These are phyloP conservation scores for Gloeophyllum trabeum DNA, from an alignment of 768 basidiomycete species.

Conservation along the genomic window DNA sequence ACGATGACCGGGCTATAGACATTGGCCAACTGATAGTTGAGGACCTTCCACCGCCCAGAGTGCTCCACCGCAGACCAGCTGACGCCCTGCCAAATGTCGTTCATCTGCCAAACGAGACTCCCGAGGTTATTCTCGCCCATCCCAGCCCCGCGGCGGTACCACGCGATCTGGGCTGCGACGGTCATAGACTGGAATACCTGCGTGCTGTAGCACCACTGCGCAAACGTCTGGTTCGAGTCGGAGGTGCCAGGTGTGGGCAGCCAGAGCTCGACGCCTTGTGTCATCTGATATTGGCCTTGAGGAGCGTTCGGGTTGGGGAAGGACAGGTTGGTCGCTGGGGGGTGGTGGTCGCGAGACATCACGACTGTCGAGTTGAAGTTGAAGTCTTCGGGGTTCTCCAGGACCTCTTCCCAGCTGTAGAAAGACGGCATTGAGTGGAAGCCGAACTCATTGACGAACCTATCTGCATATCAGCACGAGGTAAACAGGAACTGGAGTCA, in stretches of 20 bases:
- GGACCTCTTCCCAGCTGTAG: constrained; percentile 49
- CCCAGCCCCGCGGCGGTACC: constrained; percentile 50
- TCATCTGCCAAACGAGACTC: constrained; percentile 47
- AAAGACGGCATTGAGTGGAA: constrained; percentile 58
- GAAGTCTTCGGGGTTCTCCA: constrained; percentile 37
- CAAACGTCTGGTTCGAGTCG: constrained; percentile 46
- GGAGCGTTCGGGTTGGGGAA: constrained; percentile 47
- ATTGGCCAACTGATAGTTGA: constrained; percentile 38
- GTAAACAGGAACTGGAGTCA: no score
- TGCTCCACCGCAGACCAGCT: constrained; percentile 47
- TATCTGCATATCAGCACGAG: no score
- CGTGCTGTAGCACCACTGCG: constrained; percentile 54
- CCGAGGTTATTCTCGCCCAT: constrained; percentile 47
- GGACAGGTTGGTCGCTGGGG: constrained; percentile 35
- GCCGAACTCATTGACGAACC: constrained; percentile 54
- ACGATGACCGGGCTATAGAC: constrained; percentile 35
- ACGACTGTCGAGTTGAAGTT: constrained; percentile 48
- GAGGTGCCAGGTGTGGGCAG: constrained; percentile 37
- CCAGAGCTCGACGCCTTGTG: constrained; percentile 38
- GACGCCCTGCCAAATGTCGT: constrained; percentile 50
- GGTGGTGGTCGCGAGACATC: constrained; percentile 44
- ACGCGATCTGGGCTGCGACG: constrained; percentile 47
- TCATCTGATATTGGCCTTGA: constrained; percentile 43
- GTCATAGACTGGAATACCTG: constrained; percentile 53
- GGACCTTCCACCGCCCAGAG: constrained; percentile 48